Base-by-base conservation (phyloP, 352 stramenopile species). In the Phytophthora uliginosa region DNA sequence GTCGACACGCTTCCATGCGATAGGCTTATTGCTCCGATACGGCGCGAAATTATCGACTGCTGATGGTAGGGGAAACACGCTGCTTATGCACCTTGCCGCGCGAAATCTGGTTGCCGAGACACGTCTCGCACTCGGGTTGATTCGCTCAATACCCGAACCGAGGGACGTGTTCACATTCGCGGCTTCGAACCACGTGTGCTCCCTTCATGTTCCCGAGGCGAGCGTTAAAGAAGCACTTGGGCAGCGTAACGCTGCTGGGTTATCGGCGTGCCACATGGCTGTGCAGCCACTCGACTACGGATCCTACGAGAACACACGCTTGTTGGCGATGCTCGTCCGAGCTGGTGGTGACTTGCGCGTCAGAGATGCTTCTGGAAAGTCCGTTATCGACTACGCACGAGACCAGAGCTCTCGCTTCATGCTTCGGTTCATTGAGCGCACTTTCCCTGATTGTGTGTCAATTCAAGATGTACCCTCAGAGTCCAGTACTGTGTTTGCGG, bases 241-340 rank as follows among this genome's bases (percentile, higher is more conserved):
- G 0, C 73, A 85, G 36, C 69, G 64, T 1, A 94, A 93, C 60
- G 26, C 65, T 4, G 34, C 54, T 9, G 85, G 86, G 0, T 71
- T 89, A 54, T 90, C 84, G 0, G 79, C 76, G 1, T 65, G 92
- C 31, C 88, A 94, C 56, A 69, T 91, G 28, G 85, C 81, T n/a
- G 77, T 95, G 7, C 79, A 89, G 38, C 83, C 88, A 15, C 68
- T 85, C 8, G 61, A 72, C 24, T 90, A 87, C 40, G 85, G 82
- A 1, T 94, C 88, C 1, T 92, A 86, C 68, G 88, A 95, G 59
- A 95, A 93, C 53, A 77, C 73, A 0, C 36, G 59, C 10, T 66
- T 95, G 7, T 48, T 93, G 28, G 59, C 82, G 10, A 66, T 92
- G 17, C 67, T 95, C 1, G 38, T 93, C 10, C 63, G 77, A 9